Base-by-base conservation (phyloP, 257 asterid genomes). In the Rhazya stricta region DNA sequence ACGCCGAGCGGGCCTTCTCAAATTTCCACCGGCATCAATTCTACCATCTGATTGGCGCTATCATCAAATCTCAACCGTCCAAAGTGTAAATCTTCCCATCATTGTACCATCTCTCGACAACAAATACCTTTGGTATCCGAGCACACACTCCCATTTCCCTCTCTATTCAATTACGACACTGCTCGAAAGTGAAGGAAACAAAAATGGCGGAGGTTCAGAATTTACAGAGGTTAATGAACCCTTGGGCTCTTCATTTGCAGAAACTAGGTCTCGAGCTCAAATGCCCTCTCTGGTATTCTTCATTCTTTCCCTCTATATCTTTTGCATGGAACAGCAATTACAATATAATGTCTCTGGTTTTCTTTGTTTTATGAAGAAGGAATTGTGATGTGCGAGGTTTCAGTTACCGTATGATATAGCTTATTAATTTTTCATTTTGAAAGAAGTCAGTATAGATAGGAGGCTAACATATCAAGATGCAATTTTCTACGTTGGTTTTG, bases 201-300 rank as follows among this genome's bases (percentile, higher is more conserved):
- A 9, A 48, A 60, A 78, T 78, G 85, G 79, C 65, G 68, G 83
- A 82, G 50, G 37, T 16, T 65, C 77, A 63, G 41, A 72, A 50
- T 50, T 4, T 76, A 9, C 67, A 73, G 25, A 73, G 80, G 81
- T 42, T 81, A 48, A 79, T 89, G 75, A 90, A 93, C 63, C 97
- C 97, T 1, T 86, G 88, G 85, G 80, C 83, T 46, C 89, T 91
- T 60, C 93, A 90, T 78, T 82, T 89, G 34, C 96, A 91, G 80
- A 94, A 94, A 86, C 80, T 94, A 51, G 96, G 84, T 5, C 89
- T 88, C 66, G 99, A 91, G 89, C 95, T 94, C 79, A 94, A 92
- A 79, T 94, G 99, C 76, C 96, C 97, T 56, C 77, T 87, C 32
- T 94, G 97, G 98, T 94, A 66, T 12, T 0, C 12, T 2, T 4